A percentile compares a stretch with the other conserved stretches of the same genome.
phyloP scores from a whole-genome alignment of 495 filamentous ascomycete genomes.

The Penicillium lividum region DNA sequence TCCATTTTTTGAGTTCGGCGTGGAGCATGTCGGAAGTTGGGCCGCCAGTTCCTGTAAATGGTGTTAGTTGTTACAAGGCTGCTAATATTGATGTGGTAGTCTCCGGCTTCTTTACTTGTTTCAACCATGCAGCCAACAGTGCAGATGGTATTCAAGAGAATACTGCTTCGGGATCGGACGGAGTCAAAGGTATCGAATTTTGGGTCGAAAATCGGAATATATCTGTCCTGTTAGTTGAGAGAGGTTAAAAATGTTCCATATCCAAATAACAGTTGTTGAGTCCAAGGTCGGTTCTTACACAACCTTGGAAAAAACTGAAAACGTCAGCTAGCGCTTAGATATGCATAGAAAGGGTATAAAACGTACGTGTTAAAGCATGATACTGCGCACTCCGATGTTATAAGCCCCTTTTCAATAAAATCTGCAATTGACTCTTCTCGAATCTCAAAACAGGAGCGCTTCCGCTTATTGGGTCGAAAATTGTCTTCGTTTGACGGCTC shows the following conservation, averaged over 20 bases:
- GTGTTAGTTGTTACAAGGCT: neutral
- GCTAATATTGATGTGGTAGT: neutral
- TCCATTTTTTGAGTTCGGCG: slow-evolving; percentile 44
- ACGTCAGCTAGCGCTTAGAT: neutral
- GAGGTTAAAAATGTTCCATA: neutral
- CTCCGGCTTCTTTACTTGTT: slow-evolving; percentile 22
- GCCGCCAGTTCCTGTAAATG: slow-evolving; percentile 29
- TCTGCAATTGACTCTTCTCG: slow-evolving; percentile 36
- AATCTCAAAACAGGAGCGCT: slow-evolving; percentile 39
- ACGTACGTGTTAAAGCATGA: slow-evolving; percentile 39
- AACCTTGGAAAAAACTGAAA: slow-evolving; percentile 47
- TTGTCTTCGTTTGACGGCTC: slow-evolving; percentile 3
- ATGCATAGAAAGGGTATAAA: neutral
- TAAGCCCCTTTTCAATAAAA: slow-evolving; percentile 39
- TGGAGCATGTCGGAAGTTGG: slow-evolving; percentile 41
- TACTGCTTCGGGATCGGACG: slow-evolving; percentile 41
- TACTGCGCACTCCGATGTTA: slow-evolving; percentile 34
- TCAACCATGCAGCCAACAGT: slow-evolving; percentile 49
- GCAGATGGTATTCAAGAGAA: slow-evolving; percentile 50
- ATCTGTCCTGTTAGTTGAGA: slow-evolving; percentile 35
- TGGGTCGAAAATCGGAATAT: slow-evolving; percentile 49
- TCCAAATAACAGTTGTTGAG: neutral
- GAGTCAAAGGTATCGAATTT: slow-evolving; percentile 43
- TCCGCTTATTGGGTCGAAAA: slow-evolving; percentile 23
- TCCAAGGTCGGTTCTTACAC: slow-evolving; percentile 25